Percentiles rank a stretch among this genome's conserved stretches.
Evolutionary conservation across 2,329 filamentous ascomycete genomes (phyloP).

Genomic region (Dactylellina leptospora): DNA sequence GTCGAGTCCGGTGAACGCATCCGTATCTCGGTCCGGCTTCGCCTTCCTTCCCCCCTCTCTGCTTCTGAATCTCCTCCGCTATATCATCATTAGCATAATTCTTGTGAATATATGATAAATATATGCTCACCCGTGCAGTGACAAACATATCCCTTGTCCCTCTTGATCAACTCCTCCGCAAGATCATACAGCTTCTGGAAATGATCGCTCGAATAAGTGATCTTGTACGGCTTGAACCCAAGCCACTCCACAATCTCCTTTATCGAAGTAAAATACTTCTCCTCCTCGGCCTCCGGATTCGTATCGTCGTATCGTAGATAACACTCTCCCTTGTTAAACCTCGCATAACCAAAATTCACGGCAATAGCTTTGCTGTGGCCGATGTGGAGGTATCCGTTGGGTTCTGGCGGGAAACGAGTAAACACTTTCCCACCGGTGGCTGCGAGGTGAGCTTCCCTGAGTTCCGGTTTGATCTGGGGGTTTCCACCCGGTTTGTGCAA

Average conservation of each 20-base stretch:
- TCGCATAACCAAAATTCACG: constrained; percentile 94
- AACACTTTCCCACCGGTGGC: constrained; percentile 64
- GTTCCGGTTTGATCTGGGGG: constrained; percentile 59
- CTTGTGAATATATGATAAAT: background rate
- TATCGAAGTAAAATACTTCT: constrained; percentile 88
- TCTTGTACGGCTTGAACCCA: constrained; percentile 77
- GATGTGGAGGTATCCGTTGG: constrained; percentile 92
- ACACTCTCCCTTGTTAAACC: constrained; percentile 79
- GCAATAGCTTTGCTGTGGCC: constrained; percentile 96
- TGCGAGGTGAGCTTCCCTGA: constrained; percentile 55
- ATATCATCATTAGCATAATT: constrained; percentile 10
- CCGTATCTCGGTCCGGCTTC: constrained; percentile 73
- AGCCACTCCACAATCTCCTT: constrained; percentile 88
- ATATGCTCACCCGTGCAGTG: constrained; percentile 71
- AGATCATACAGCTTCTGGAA: constrained; percentile 88
- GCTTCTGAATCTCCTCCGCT: constrained; percentile 82
- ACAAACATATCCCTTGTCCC: constrained; percentile 78
- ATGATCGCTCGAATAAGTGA: constrained; percentile 90
- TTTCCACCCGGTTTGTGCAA: constrained; percentile 73
- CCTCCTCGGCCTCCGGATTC: constrained; percentile 91
- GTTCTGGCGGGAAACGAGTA: constrained; percentile 83
- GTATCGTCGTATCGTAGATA: constrained; percentile 90
- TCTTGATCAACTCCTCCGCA: constrained; percentile 81
- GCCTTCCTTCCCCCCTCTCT: constrained; percentile 80
- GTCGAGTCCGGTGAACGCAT: constrained; percentile 80